A percentile compares a stretch with the other conserved stretches of the same genome.
phyloP scores from a whole-genome alignment of 2,329 filamentous ascomycete genomes.

The Trichoderma semiorbis region DNA sequence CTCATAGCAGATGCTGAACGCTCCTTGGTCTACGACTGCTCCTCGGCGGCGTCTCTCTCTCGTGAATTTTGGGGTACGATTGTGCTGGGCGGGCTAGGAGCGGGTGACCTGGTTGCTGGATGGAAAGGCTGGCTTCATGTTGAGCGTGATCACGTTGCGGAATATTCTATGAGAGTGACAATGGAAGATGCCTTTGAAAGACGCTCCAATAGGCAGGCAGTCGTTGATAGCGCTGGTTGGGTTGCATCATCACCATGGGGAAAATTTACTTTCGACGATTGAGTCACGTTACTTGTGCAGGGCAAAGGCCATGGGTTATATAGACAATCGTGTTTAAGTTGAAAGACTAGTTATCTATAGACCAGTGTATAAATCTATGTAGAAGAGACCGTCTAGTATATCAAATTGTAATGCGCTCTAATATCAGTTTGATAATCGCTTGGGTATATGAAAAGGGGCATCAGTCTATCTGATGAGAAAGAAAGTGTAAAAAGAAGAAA shows the following conservation, averaged over 20 bases:
- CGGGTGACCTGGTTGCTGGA: constrained; percentile 32
- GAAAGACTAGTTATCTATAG: neutral
- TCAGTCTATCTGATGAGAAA: neutral
- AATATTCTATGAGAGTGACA: constrained; percentile 39
- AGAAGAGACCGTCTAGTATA: neutral
- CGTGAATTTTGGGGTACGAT: constrained; percentile 59
- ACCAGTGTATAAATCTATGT: neutral
- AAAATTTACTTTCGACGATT: constrained; percentile 39
- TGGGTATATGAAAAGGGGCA: constrained; percentile 27
- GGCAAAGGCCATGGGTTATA: neutral
- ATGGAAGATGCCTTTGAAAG: constrained; percentile 45
- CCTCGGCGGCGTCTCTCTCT: constrained; percentile 38
- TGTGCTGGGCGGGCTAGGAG: constrained; percentile 43
- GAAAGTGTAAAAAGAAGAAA: neutral
- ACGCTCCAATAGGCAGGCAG: constrained; percentile 37
- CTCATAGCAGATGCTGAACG: constrained; percentile 41
- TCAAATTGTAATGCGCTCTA: neutral
- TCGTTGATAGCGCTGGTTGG: constrained; percentile 45
- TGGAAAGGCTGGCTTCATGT: constrained; percentile 53
- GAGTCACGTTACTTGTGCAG: neutral
- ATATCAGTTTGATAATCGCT: constrained; percentile 28
- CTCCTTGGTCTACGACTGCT: constrained; percentile 49
- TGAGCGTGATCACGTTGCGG: constrained; percentile 40
- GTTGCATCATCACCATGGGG: constrained; percentile 49
- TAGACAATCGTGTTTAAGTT: neutral